A percentile compares a stretch with the other conserved stretches of the same genome.
phyloP scores from a whole-genome alignment of 305 asterid genomes.

The Euphrasia arctica region DNA sequence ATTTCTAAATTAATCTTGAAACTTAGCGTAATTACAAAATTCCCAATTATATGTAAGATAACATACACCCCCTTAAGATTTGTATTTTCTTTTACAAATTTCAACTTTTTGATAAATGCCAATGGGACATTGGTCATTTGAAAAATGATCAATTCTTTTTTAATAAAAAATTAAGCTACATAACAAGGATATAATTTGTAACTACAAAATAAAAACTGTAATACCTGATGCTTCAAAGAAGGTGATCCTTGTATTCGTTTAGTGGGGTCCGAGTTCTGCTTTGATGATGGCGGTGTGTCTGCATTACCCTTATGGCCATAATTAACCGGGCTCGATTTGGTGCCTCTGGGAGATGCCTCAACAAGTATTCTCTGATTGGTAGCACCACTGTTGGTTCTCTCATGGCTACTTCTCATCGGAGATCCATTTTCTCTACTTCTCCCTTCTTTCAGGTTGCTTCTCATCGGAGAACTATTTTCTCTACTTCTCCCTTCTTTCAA shows the following conservation, averaged over 20 bases:
- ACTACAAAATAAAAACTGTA: not conserved
- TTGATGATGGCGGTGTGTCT: conserved; percentile 44
- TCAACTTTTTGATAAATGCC: not conserved
- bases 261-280: conserved; percentile 41
- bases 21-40: not conserved
- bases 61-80: too few species aligned
- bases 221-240: conserved; percentile 80
- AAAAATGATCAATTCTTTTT: not conserved
- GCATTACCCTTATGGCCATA: conserved; percentile 42
- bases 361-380: conserved; percentile 38
- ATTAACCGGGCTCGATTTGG: conserved; percentile 37
- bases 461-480: conserved; percentile 71
- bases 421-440: conserved; percentile 75
- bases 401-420: conserved; percentile 62
- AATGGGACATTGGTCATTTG: not conserved
- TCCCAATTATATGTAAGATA: not conserved
- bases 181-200: not conserved
- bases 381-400: conserved; percentile 38
- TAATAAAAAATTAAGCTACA: not conserved
- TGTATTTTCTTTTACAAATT: too few species aligned
- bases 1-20: not conserved
- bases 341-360: conserved; percentile 60
- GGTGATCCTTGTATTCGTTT: conserved; percentile 46
- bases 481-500: conserved; percentile 80
- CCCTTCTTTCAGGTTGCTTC: conserved; percentile 54